These are phyloP conservation scores for Deinandra increscens DNA, from an alignment of 129 eudicot genomes.

Conservation along the genomic window DNA sequence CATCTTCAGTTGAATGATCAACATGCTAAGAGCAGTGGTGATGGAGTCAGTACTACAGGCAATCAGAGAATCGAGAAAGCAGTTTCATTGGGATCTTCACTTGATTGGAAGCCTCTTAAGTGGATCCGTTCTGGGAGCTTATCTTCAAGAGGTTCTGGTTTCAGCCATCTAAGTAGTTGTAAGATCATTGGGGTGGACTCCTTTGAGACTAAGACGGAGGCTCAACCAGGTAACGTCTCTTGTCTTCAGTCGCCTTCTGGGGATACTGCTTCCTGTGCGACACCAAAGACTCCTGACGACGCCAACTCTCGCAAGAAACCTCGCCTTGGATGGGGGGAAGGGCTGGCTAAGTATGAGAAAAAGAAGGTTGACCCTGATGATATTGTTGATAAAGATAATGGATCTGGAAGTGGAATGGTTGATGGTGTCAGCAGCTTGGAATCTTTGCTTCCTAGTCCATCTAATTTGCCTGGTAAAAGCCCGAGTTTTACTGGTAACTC, in stretches of 20 bases:
- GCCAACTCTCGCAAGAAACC: slow-evolving; percentile 72
- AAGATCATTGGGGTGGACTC: slow-evolving; percentile 64
- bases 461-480: slow-evolving; percentile 48
- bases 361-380: slow-evolving; percentile 83
- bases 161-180: slow-evolving; percentile 71
- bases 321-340: slow-evolving; percentile 99
- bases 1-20: slow-evolving; percentile 51
- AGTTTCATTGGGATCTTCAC: slow-evolving; percentile 46
- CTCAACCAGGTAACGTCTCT: slow-evolving; percentile 29
- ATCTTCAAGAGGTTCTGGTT: slow-evolving; percentile 74
- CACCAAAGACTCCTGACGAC: slow-evolving; percentile 57
- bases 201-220: slow-evolving; percentile 42
- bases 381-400: slow-evolving; percentile 42
- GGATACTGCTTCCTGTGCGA: slow-evolving; percentile 47
- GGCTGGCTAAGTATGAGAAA: slow-evolving; percentile 93
- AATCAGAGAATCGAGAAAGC: slow-evolving; percentile 54
- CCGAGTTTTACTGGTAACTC: slow-evolving; percentile 47
- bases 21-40: slow-evolving; percentile 47
- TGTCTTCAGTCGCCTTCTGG: slow-evolving; percentile 56
- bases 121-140: slow-evolving; percentile 87
- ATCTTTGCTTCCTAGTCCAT: slow-evolving; percentile 31
- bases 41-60: slow-evolving; percentile 37
- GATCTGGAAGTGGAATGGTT: slow-evolving; percentile 28
- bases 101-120: slow-evolving; percentile 83
- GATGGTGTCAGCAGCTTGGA: slow-evolving; percentile 42